These are phyloP conservation scores for Cercospora janseana DNA, from an alignment of 2,329 filamentous ascomycete genomes.

Conservation along the genomic window DNA sequence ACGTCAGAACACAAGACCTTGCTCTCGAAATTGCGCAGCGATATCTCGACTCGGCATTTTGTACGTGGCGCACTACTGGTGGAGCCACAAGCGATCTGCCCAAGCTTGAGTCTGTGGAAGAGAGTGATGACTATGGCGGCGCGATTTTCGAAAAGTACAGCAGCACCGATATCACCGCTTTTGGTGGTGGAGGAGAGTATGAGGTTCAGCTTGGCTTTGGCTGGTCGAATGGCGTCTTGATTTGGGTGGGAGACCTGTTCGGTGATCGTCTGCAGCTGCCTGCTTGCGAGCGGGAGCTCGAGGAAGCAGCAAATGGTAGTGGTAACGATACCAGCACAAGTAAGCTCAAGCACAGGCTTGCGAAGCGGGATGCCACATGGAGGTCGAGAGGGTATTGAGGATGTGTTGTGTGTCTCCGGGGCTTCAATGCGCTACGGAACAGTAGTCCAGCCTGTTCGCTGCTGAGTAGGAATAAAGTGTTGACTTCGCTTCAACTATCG, in stretches of 20 bases:
- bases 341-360: neutral
- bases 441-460: no score
- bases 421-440: no score
- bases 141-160: slow-evolving; percentile 71
- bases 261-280: slow-evolving; percentile 55
- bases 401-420: no score
- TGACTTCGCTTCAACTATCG: slow-evolving; percentile 5
- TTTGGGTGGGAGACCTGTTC: slow-evolving; percentile 65
- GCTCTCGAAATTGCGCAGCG: slow-evolving; percentile 62
- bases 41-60: slow-evolving; percentile 66
- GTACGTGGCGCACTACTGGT: slow-evolving; percentile 67
- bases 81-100: slow-evolving; percentile 57
- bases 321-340: slow-evolving; percentile 4
- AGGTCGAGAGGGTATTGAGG: slow-evolving; percentile 8
- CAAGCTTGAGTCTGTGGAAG: slow-evolving; percentile 49
- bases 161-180: slow-evolving; percentile 59
- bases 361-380: slow-evolving; percentile 11
- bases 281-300: slow-evolving; percentile 35
- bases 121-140: slow-evolving; percentile 44
- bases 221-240: slow-evolving; percentile 67
- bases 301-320: slow-evolving; percentile 15
- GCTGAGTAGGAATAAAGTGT: no score
- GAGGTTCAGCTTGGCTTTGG: slow-evolving; percentile 68
- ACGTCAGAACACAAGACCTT: slow-evolving; percentile 54
- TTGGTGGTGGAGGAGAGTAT: slow-evolving; percentile 66